Conservation (phyloP, 371 early-diverging fungal genomes). For the Mucor piriformis region DNA sequence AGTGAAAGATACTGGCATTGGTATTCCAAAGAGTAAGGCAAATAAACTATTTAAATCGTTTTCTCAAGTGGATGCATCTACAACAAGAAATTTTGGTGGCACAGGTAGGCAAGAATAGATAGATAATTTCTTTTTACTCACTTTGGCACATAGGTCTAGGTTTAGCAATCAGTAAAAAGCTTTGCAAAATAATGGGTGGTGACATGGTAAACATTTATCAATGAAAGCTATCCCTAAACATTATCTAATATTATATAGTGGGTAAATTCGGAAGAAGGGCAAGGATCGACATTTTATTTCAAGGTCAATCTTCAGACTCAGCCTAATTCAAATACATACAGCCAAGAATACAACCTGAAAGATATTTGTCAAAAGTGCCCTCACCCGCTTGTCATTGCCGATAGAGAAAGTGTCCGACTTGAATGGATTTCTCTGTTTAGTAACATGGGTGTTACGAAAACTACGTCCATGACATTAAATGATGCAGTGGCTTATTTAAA, state of each 20-base stretch:
- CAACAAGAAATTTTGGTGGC: conserved; percentile 57
- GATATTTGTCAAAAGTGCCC: conserved; percentile 12
- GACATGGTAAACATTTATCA: conserved; percentile 43
- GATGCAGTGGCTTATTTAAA: background rate
- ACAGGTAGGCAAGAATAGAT: conserved; percentile 32
- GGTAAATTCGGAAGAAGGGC: conserved; percentile 50
- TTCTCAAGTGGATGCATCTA: conserved; percentile 60
- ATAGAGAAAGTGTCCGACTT: conserved; percentile 7
- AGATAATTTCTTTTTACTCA: background rate
- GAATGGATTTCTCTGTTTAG: conserved; percentile 7
- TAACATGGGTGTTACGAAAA: background rate
- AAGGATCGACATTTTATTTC: conserved; percentile 52
- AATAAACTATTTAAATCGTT: conserved; percentile 62
- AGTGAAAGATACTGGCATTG: conserved; percentile 68
- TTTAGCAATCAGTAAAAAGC: conserved; percentile 51
- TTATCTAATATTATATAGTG: conserved; percentile 18
- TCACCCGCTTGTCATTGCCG: conserved; percentile 16
- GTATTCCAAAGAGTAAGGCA: conserved; percentile 56
- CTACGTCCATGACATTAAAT: background rate
- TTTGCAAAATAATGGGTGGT: conserved; percentile 57
- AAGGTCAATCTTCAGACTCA: conserved; percentile 33
- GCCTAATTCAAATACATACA: conserved; percentile 18
- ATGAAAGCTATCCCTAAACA: no score
- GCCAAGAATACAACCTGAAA: conserved; percentile 19
- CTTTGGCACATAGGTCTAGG: conserved; percentile 1